Base-by-base conservation (phyloP, 192 early-diverging fungal species). In the Coemansia sp. region DNA sequence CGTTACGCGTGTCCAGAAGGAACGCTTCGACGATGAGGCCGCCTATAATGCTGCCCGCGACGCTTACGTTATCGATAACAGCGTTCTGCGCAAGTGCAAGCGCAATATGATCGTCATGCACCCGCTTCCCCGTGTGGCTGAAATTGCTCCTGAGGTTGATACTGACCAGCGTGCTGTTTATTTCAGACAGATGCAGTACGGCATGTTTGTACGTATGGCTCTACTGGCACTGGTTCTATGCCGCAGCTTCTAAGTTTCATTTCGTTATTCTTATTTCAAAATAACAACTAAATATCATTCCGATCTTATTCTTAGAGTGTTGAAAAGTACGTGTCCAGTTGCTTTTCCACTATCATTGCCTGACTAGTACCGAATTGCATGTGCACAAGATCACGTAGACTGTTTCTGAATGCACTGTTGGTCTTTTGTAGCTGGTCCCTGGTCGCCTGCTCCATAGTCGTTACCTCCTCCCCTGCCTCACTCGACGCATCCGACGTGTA, bases 81-180 rank as follows among this genome's bases (percentile, higher is more conserved):
- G 87, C 74, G 78, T 89, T 29, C 81, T 99, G 78, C 82, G 83
- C 73, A 86, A 86, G 65, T 93, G 93, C 61, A 98, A 99, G 82
- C 76, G 88, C 27, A 88, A 95, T 71, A 98, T 99, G 97, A 91
- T 98, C 70, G 89, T 99, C 38, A 96, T 98, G 95, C 96, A 98
- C 84, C 95, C 96, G 57, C 82, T 98, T 67, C 96, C 96, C 11
- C 86, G 96, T 68, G 88, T 97, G 25, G 85, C 87, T 28, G 97
- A 98, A 78, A 96, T 99, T 74, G 92, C 93, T 50, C 92, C 91
- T 36, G 96, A 99, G 72, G 96, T 99, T 25, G 97, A 99, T 71
- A 96, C 95, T 62, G 97, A 99, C 72, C 92, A 89, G 72, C 86
- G 97, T 36, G 94, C 97, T 15, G 94, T 93, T 20, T 99, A 99